These are phyloP conservation scores for Solanum piurae DNA, from an alignment of 257 asterid species.

Conservation along the genomic window DNA sequence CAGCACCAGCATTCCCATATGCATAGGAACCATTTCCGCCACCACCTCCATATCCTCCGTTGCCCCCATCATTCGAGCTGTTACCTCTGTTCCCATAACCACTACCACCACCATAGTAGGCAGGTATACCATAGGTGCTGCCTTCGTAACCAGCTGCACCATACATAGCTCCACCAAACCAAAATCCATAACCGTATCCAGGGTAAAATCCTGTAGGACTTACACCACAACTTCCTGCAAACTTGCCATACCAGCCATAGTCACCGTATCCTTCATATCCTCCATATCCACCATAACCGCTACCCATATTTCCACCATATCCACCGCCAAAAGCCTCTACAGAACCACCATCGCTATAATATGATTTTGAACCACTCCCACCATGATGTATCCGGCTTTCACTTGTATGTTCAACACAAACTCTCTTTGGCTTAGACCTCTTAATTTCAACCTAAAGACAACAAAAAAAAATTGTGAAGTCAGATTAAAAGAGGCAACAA, in stretches of 20 bases:
- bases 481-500: not conserved
- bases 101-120: conserved; percentile 44
- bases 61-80: not conserved
- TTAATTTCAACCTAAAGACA: conserved; percentile 79
- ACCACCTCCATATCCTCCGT: conserved; percentile 2
- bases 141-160: conserved; percentile 71
- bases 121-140: conserved; percentile 44
- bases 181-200: conserved; percentile 78
- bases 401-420: conserved; percentile 40
- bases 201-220: conserved; percentile 58
- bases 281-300: conserved; percentile 55
- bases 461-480: not conserved
- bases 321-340: conserved; percentile 55
- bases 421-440: conserved; percentile 82
- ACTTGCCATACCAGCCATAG: conserved; percentile 53
- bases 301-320: conserved; percentile 67
- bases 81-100: conserved; percentile 21
- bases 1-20: conserved; percentile 25
- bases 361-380: conserved; percentile 44
- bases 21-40: conserved; percentile 4
- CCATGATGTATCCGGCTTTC: conserved; percentile 50
- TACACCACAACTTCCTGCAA: conserved; percentile 51
- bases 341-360: conserved; percentile 41
- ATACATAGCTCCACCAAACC: conserved; percentile 85
- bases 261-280: conserved; percentile 50